phyloP scores from a whole-genome alignment of 768 basidiomycete genomes.

The Naganishia kalamii region DNA sequence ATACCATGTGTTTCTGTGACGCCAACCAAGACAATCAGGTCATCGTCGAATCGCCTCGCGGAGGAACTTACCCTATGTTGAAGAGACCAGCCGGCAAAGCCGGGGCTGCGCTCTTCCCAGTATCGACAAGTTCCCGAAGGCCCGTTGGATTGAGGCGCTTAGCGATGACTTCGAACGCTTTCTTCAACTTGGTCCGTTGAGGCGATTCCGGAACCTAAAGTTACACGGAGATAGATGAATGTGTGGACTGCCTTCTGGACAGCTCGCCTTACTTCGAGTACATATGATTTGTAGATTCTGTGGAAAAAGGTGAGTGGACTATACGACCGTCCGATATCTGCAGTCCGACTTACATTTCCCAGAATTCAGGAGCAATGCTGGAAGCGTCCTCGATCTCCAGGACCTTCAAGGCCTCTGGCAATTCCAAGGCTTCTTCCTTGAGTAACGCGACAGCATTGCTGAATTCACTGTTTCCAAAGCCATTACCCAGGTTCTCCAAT shows the following conservation, averaged over 20 bases:
- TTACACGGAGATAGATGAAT: not conserved
- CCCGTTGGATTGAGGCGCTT: not conserved
- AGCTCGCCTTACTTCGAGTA: not conserved
- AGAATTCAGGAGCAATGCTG: constrained; percentile 2
- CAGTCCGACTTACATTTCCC: constrained; percentile 11
- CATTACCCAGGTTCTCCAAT: not conserved
- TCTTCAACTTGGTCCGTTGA: not conserved
- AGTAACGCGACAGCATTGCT: not conserved
- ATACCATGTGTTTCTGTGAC: constrained; percentile 44
- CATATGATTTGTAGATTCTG: constrained; percentile 11
- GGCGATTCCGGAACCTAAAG: not conserved
- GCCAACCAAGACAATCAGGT: not conserved
- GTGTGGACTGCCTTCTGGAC: not conserved
- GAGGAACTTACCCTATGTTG: constrained; percentile 24
- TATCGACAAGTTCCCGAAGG: constrained; percentile 1
- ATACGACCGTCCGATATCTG: not conserved
- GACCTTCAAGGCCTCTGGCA: not conserved
- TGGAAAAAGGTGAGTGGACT: not conserved
- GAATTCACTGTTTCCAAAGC: constrained; percentile 8
- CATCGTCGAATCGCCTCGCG: not conserved
- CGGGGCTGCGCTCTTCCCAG: not conserved
- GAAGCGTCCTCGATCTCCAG: constrained; percentile 5
- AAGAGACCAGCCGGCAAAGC: constrained; percentile 19
- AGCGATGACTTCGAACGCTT: constrained; percentile 18
- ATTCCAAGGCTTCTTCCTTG: constrained; percentile 6